Evolutionary conservation across 140 eudicot species (phyloP).

Genomic region (Senecio squalidus): DNA sequence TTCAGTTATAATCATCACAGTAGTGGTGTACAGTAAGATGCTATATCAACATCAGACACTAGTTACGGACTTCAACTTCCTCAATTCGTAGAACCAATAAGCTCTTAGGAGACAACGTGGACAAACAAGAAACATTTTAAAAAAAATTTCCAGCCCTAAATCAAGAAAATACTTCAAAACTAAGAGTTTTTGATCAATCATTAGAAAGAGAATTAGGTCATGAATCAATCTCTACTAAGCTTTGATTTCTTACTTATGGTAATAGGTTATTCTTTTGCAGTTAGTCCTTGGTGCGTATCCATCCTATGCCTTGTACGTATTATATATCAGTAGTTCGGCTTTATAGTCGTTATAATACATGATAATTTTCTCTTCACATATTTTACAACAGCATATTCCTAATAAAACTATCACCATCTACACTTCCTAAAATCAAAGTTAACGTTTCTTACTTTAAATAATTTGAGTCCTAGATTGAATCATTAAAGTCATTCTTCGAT

Average conservation of each 20-base stretch:
- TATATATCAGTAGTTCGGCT: too few relatives aligned
- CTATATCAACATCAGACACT: not conserved
- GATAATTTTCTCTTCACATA: too few relatives aligned
- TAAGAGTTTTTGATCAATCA: too few relatives aligned
- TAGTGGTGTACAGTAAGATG: not conserved
- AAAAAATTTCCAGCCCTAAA: not conserved
- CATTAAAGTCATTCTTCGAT: conserved; percentile 7
- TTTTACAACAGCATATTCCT: too few relatives aligned
- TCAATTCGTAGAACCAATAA: not conserved
- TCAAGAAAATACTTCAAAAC: not conserved
- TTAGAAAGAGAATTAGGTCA: too few relatives aligned
- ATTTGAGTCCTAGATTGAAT: not conserved
- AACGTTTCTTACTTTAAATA: not conserved
- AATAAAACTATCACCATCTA: conserved; percentile 11
- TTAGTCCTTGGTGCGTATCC: too few relatives aligned
- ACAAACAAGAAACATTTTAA: not conserved
- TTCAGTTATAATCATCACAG: not conserved
- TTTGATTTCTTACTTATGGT: too few relatives aligned
- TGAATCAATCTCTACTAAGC: too few relatives aligned
- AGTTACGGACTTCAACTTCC: not conserved
- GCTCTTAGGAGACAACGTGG: not conserved
- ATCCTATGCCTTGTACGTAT: too few relatives aligned
- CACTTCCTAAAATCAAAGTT: not conserved
- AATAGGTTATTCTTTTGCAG: too few relatives aligned
- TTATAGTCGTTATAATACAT: too few relatives aligned